Evolutionary conservation across 75 land plant genomes (phyloP).

Genomic region (Pinus albicaulis): DNA sequence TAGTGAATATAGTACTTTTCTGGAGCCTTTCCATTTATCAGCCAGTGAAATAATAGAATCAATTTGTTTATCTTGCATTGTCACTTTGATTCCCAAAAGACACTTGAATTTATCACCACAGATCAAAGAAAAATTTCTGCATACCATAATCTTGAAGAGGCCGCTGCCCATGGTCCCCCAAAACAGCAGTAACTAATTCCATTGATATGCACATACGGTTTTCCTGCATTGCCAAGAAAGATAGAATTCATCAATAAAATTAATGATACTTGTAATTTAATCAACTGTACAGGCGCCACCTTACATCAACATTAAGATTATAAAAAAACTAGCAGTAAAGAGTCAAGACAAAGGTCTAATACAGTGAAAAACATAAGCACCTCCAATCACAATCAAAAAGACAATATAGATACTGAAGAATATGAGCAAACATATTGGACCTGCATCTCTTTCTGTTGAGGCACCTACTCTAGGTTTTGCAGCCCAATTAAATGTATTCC

Average conservation of each 20-base stretch:
- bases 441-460: too few species aligned
- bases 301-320: neutral
- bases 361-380: neutral
- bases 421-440: too few species aligned
- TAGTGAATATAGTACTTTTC: too few species aligned
- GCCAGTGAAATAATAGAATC: neutral
- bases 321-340: neutral
- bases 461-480: too few species aligned
- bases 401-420: too few species aligned
- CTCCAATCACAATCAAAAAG: too few species aligned
- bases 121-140: neutral
- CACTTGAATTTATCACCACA: neutral
- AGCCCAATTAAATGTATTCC: too few species aligned
- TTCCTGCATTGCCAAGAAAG: neutral
- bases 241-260: neutral
- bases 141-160: conserved; percentile 93
- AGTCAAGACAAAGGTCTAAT: neutral
- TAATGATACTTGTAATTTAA: neutral
- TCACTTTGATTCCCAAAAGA: neutral
- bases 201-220: conserved; percentile 82
- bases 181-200: conserved; percentile 97
- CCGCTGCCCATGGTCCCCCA: conserved; percentile 99
- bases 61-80: neutral
- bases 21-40: too few species aligned
- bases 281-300: too few species aligned